Evolutionary conservation across 768 basidiomycete genomes (phyloP).

Genomic region (Rickenella mellea): DNA sequence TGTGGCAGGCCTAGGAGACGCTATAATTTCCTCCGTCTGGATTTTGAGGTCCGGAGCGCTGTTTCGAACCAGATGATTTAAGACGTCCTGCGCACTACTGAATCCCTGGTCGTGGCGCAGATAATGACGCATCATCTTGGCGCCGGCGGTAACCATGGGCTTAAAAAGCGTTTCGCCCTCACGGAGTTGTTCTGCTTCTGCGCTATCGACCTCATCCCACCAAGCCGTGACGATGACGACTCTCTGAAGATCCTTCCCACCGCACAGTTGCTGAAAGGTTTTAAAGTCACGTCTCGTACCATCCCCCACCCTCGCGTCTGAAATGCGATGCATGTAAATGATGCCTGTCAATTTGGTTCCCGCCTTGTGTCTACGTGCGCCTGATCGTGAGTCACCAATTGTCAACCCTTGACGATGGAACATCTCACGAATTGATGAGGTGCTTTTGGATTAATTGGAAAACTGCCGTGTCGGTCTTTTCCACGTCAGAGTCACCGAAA

Average conservation of each 20-base stretch:
- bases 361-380: no score
- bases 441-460: no score
- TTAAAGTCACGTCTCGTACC: constrained; percentile 1
- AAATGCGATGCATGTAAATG: constrained; percentile 5
- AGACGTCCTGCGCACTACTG: background rate
- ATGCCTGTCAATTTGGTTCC: no score
- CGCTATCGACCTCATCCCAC: constrained; percentile 8
- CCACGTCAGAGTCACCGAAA: no score
- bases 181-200: constrained; percentile 5
- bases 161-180: constrained; percentile 14
- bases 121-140: constrained; percentile 12
- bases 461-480: no score
- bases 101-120: background rate
- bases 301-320: background rate
- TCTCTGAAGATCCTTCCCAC: constrained; percentile 1
- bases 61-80: background rate
- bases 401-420: no score
- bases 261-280: constrained; percentile 4
- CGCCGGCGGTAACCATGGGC: constrained; percentile 11
- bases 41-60: no score
- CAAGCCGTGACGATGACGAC: constrained; percentile 4
- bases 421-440: no score
- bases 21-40: no score
- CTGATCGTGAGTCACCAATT: no score
- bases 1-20: no score